Base-by-base conservation (phyloP, 1,139 yeast genomes). In the Debaryomycetaceae sp. region DNA sequence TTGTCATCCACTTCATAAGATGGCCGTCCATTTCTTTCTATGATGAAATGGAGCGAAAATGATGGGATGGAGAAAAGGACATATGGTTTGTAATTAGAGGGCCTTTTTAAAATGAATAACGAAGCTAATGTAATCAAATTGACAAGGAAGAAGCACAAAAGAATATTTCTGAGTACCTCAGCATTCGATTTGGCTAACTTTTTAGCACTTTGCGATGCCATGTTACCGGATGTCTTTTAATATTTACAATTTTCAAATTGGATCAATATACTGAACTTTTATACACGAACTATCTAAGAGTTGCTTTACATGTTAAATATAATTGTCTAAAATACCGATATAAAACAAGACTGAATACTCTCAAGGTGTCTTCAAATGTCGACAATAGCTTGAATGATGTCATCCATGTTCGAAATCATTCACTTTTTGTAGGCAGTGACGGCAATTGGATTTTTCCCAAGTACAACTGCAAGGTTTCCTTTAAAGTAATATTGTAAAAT, bases 21-120 rank as follows among this genome's bases (percentile, higher is more conserved):
- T 4, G 95, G 95, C 42, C 92, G 67, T 2, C 92, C 94, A 37
- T 76, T 69, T 36, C 67, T 69, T 49, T 87, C 94, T 26, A 87
- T 58, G 16, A 74, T 64, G 51, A 73, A 78, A 49, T 85, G 75
- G 39, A 80, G 70, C 3, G 68, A 58, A 37, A 78, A 56, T 4
- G 82, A 73, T 5, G 95, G 94, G 5, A 76, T 37, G 19, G 81
- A 75, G 38, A 82, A 68, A 19, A 83, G 24, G n/a, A 83, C 30
- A 51, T 69, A 83, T 14, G 79, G 76, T 49, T 71, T 70, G 40
- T 70, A 60, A 32, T 73, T 65, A 14, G 57, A 38, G 5, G 95
- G 94, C 51, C 94, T 70, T 11, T 65, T 51, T 38, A 84, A 61
- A 2, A 67, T 36, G 38, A 72, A 70, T 15, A 78, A 57, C 1